Conservation (phyloP, 768 basidiomycete genomes). For the Neoboletus subvelutipes region DNA sequence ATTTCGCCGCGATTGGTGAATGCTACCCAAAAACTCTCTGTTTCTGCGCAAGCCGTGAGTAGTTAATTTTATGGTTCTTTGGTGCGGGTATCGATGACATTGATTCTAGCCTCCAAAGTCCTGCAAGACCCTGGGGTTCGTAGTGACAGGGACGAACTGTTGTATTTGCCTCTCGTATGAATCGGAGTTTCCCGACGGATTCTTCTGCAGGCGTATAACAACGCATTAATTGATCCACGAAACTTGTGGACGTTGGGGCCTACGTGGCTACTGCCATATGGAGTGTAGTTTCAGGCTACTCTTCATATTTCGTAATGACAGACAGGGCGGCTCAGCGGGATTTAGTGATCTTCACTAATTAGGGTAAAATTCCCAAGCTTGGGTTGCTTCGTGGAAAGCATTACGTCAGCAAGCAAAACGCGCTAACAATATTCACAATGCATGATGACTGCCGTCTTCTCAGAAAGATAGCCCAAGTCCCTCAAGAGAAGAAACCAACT, state of each 20-base stretch:
- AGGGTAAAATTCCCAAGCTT: not conserved
- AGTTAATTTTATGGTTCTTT: constrained; percentile 7
- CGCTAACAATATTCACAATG: not conserved
- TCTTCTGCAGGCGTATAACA: not conserved
- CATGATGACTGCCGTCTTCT: constrained; percentile 19
- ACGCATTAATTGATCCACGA: constrained; percentile 1
- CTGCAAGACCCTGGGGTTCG: constrained; percentile 11
- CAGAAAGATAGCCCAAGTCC: constrained; percentile 11
- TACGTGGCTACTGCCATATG: not conserved
- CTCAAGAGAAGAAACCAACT: constrained; percentile 11
- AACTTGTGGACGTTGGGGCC: not conserved
- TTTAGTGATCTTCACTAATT: not conserved
- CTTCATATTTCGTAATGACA: not conserved
- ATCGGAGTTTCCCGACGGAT: constrained; percentile 2
- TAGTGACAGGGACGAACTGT: constrained; percentile 1
- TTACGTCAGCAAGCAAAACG: constrained; percentile 15
- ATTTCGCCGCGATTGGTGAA: constrained; percentile 10
- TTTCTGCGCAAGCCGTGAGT: constrained; percentile 5
- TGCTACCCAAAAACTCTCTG: constrained; percentile 9
- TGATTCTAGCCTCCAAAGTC: not conserved
- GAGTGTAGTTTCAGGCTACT: not conserved
- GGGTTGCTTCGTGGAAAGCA: not conserved
- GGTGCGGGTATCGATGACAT: constrained; percentile 12
- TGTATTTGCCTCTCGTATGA: not conserved
- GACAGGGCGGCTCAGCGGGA: not conserved